Percentiles rank a stretch among this genome's conserved stretches.
These are phyloP conservation scores for Cystobasidium tubakii DNA, from an alignment of 768 basidiomycete species.

Conservation along the genomic window DNA sequence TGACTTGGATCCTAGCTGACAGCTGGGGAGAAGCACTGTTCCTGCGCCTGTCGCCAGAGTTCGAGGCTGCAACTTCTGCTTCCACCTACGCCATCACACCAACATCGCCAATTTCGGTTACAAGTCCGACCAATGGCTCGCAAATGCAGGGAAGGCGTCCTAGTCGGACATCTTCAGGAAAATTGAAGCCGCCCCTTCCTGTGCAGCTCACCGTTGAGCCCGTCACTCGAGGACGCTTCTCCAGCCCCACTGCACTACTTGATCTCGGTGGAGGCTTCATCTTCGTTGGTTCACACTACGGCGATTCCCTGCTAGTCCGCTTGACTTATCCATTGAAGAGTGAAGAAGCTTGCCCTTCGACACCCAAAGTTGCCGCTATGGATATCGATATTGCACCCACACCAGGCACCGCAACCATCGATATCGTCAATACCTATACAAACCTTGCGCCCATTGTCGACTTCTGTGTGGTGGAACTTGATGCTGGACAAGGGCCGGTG, in stretches of 20 bases:
- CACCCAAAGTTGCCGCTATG: constrained; percentile 32
- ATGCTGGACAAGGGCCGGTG: constrained; percentile 59
- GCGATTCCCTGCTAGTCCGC: constrained; percentile 70
- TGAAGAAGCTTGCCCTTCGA: background rate
- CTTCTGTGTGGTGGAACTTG: constrained; percentile 66
- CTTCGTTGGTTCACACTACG: constrained; percentile 74
- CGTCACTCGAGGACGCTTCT: constrained; percentile 54
- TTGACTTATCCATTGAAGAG: constrained; percentile 55
- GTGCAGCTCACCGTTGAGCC: constrained; percentile 36
- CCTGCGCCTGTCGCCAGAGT: background rate
- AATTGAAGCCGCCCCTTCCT: constrained; percentile 51
- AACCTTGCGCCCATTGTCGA: constrained; percentile 82
- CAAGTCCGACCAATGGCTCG: constrained; percentile 53
- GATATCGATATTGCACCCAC: background rate
- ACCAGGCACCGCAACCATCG: constrained; percentile 50
- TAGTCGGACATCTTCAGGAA: constrained; percentile 66
- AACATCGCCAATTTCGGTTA: too few relatives aligned
- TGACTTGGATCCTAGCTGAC: constrained; percentile 41
- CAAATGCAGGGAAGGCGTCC: constrained; percentile 48
- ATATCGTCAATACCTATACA: constrained; percentile 61
- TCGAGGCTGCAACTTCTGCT: background rate
- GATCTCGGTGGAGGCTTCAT: constrained; percentile 66
- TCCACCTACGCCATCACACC: background rate
- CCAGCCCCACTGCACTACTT: constrained; percentile 64
- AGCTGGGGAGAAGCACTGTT: constrained; percentile 39